phyloP scores from a whole-genome alignment of 352 stramenopile species.

The Phytophthora capsici region DNA sequence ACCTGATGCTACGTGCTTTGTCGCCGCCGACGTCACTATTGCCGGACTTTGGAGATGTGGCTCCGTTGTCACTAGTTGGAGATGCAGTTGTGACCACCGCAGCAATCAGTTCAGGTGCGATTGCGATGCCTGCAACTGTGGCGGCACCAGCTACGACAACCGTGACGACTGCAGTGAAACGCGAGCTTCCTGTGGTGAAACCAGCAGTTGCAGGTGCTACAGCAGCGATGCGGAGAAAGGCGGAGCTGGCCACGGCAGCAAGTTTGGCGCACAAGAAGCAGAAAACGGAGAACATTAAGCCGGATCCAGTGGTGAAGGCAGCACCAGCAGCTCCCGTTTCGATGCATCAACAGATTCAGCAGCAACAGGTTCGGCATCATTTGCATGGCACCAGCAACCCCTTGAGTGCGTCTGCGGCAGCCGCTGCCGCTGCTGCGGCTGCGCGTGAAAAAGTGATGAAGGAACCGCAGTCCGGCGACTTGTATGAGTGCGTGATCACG shows the following conservation, averaged over 20 bases:
- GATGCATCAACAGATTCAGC: slow-evolving; percentile 31
- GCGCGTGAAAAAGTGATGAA: slow-evolving; percentile 86
- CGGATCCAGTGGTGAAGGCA: slow-evolving; percentile 27
- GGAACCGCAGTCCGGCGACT: slow-evolving; percentile 74
- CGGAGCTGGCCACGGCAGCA: slow-evolving; percentile 24
- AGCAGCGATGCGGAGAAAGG: slow-evolving; percentile 29
- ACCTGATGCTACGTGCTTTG: slow-evolving; percentile 76
- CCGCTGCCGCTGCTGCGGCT: slow-evolving; percentile 39
- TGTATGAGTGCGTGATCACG: slow-evolving; percentile 89
- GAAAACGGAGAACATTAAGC: slow-evolving; percentile 62
- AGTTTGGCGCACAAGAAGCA: slow-evolving; percentile 43
- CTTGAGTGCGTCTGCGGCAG: slow-evolving; percentile 25
- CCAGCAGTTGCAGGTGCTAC: slow-evolving; percentile 18
- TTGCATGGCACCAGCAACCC: slow-evolving; percentile 37
- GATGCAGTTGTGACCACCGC: slow-evolving; percentile 20
- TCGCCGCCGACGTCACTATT: slow-evolving; percentile 74
- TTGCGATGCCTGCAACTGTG: slow-evolving; percentile 12
- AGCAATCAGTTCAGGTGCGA: slow-evolving; percentile 10
- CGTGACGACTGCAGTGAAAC: slow-evolving; percentile 37
- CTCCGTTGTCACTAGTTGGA: slow-evolving; percentile 47
- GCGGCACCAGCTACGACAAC: slow-evolving; percentile 17
- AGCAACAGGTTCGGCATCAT: slow-evolving; percentile 32
- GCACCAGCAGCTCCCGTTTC: slow-evolving; percentile 21
- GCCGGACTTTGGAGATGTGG: slow-evolving; percentile 58
- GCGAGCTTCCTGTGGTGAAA: slow-evolving; percentile 35